phyloP scores from a whole-genome alignment of 805 yeast genomes.

The Kluyveromyces dobzhanskii region DNA sequence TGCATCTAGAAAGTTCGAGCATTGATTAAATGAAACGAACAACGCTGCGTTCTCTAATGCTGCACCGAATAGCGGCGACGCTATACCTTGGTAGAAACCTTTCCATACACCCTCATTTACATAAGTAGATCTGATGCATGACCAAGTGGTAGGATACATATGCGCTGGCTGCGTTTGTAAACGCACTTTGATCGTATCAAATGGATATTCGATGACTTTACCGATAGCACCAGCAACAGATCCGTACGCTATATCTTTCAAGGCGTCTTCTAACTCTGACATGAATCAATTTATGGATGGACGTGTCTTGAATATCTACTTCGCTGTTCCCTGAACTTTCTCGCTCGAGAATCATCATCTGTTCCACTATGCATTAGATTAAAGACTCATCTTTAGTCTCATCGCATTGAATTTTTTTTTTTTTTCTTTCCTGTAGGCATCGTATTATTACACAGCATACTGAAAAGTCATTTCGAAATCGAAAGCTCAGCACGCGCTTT shows the following conservation, averaged over 20 bases:
- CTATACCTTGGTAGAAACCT: slow-evolving; percentile 73
- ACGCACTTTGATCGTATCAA: slow-evolving; percentile 86
- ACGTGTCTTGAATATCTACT: not conserved
- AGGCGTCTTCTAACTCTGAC: slow-evolving; percentile 15
- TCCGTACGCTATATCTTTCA: slow-evolving; percentile 31
- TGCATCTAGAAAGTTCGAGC: slow-evolving; percentile 32
- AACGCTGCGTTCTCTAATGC: slow-evolving; percentile 81
- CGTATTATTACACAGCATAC: too few relatives aligned
- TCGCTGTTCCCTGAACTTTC: too few relatives aligned
- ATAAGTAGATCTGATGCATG: slow-evolving; percentile 57
- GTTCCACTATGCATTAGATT: too few relatives aligned
- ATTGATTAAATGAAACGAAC: slow-evolving; percentile 54
- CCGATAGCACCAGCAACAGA: slow-evolving; percentile 70
- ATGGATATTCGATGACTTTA: slow-evolving; percentile 81
- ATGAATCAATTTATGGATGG: not conserved
- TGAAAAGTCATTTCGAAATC: too few relatives aligned
- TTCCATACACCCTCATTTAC: slow-evolving; percentile 54
- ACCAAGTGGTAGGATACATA: slow-evolving; percentile 48
- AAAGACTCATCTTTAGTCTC: not conserved
- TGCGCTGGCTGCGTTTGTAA: slow-evolving; percentile 67
- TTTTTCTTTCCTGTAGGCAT: too few relatives aligned
- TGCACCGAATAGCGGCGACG: slow-evolving; percentile 83
- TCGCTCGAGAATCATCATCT: too few relatives aligned
- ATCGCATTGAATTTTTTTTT: not conserved
- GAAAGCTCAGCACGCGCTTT: too few relatives aligned